Evolutionary conservation across 1,139 yeast genomes (phyloP), one percentile per base, ranked within the genome.

Genomic region (Starmera stellimalicola): DNA sequence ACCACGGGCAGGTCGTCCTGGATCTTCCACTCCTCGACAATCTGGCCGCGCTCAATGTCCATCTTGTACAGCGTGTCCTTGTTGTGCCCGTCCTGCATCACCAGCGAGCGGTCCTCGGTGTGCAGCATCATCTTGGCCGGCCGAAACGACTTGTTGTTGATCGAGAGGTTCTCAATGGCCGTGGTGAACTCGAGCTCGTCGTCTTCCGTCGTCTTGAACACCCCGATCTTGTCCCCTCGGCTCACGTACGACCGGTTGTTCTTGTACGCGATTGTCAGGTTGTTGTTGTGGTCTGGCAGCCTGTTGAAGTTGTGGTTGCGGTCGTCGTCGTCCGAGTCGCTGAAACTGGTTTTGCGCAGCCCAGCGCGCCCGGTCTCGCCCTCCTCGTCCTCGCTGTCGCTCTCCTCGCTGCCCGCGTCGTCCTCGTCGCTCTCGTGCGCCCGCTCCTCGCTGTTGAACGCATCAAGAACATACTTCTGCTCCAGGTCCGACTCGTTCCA

Each of bases 1-100:
- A 65, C 68, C 18, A 77, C 61, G 17, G 77, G 63, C 7, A 68
- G 54, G 23, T 58, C 63, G 25, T 66, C 65, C 12, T 65, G 65
- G 9, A 71, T 61, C 26, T 66, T 59, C 94, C 94, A 85, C 53
- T 83, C 93, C 48, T 85, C 95, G 18, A 87, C 80, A 34, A 87
- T 69, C 48, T 77, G 65, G 7, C 95, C 95, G 37, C 76, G 69
- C 47, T 71, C 82, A 37, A 87, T 58, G 58, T 85, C 95, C 85
- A 85, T 70, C 45, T 73, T 70, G 57, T 69, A 83, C 32, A 85
- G 55, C 24, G 63, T 65, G 30, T 65, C 57, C 8, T 53, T 49
- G 26, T 68, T 60, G 3, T 58, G 48, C 2, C 62, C 60, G 47
- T 73, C 74, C 45, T 79, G 83, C 48, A 87, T 50, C 27, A 87